Evolutionary conservation across 805 yeast species (phyloP), one percentile per base, ranked within the genome.

Genomic region (Metschnikowia arizonensis): DNA sequence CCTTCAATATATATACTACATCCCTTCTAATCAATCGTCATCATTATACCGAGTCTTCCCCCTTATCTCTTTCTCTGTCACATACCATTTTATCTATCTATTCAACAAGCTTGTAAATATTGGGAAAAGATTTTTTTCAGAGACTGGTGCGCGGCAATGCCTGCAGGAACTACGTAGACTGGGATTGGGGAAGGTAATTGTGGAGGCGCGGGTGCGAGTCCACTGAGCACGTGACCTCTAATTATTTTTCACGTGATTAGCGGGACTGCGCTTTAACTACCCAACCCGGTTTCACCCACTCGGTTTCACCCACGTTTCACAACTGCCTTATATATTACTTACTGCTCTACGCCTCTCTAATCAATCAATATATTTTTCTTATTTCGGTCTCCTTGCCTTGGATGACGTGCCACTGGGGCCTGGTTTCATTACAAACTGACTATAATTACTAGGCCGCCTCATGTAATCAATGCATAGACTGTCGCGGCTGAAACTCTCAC

Each of bases 61-160:
- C 3, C 26, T 10, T 6, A 8, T 24, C 26, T 10, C 26, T 7
- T 11, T 15, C n/a, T 19, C 29, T 15, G 17, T 19, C 12, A 54
- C 57, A 54, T 54, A 54, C 57, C 57, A 54, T 54, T 51, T 52
- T 52, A 50, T 52, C 56, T 52, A 44, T 47, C 34, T 52, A 48
- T 52, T 49, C 50, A 48, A 42, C 45, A 29, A 21, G 40, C 31
- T 18, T 11, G 10, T 5, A 28, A 6, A 33, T 12, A 9, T 10
- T 14, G 23, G 10, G 32, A 14, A 33, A 51, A 47, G 50, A 48
- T 48, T 54, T 54, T 49, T 54, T 54, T 52, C 56, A 54, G 38
- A 24, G 44, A 46, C 31, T 24, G 40, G 33, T 19, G 40, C 40
- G 40, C 33, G 33, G n/a, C 11, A 10, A 18, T 14, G 18, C 18